phyloP scores from a whole-genome alignment of 2,329 filamentous ascomycete species.

The Scedosporium minutisporum region DNA sequence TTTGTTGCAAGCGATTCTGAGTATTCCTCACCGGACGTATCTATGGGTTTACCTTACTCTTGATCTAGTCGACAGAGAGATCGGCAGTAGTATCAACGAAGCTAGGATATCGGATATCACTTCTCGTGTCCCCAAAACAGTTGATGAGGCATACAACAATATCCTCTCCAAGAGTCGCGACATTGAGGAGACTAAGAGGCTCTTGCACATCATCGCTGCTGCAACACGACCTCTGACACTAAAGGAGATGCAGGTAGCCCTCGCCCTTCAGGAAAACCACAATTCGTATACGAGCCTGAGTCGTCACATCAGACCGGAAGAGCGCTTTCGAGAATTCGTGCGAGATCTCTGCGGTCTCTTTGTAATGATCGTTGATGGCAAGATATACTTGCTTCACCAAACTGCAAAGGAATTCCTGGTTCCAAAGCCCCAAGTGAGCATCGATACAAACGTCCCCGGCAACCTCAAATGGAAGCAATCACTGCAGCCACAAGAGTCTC shows the following conservation, averaged over 20 bases:
- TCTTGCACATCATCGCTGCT: slow-evolving; percentile 16
- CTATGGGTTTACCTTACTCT: slow-evolving; percentile 16
- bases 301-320: neutral
- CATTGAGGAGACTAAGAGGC: slow-evolving; percentile 7
- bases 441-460: neutral
- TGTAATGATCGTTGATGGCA: slow-evolving; percentile 14
- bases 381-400: slow-evolving; percentile 19
- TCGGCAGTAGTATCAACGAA: slow-evolving; percentile 6
- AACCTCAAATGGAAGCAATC: slow-evolving; percentile 1
- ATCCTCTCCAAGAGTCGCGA: slow-evolving; percentile 14
- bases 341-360: slow-evolving; percentile 22
- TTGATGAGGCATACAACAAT: slow-evolving; percentile 17
- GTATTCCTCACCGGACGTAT: slow-evolving; percentile 15
- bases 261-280: slow-evolving; percentile 2
- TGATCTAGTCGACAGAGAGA: slow-evolving; percentile 11
- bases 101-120: neutral
- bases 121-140: slow-evolving; percentile 11
- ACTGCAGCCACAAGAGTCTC: neutral
- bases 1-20: slow-evolving; percentile 8
- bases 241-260: slow-evolving; percentile 14
- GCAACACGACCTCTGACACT: slow-evolving; percentile 15
- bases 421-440: neutral
- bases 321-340: slow-evolving; percentile 10
- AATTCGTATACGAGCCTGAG: neutral
- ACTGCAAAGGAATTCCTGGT: slow-evolving; percentile 21